Conservation (phyloP, 2,329 filamentous ascomycete genomes). For the Fusarium sp. region DNA sequence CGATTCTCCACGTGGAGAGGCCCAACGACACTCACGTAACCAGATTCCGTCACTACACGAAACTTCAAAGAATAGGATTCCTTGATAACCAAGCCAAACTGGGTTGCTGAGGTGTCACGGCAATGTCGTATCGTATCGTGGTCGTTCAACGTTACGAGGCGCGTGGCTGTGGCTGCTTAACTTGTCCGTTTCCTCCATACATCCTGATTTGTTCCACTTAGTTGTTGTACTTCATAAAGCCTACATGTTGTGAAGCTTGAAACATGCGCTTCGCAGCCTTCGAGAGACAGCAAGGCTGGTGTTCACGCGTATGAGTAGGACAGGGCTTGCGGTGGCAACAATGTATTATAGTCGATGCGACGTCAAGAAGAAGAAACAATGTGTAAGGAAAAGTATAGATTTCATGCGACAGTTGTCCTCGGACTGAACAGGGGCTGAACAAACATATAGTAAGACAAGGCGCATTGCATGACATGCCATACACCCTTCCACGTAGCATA, state of each 20-base stretch:
- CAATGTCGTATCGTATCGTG: too few species aligned
- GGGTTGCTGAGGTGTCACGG: background rate
- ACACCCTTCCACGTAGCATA: background rate
- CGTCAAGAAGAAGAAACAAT: background rate
- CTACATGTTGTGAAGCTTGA: slow-evolving; percentile 1
- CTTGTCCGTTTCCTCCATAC: background rate
- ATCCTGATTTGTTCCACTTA: background rate
- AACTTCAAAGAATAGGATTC: background rate
- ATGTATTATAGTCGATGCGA: slow-evolving; percentile 1
- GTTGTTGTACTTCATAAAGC: background rate
- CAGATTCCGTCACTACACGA: background rate
- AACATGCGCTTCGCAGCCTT: background rate
- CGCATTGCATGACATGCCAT: background rate
- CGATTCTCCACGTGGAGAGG: background rate
- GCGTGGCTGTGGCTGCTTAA: background rate
- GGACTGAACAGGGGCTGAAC: background rate
- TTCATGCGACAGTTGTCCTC: background rate
- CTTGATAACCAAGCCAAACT: background rate
- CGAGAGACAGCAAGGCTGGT: slow-evolving; percentile 6
- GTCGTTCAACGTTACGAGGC: background rate
- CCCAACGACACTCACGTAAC: background rate
- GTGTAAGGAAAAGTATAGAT: background rate
- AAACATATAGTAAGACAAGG: background rate
- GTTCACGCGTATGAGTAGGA: background rate
- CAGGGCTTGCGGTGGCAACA: slow-evolving; percentile 11